A percentile compares a stretch with the other conserved stretches of the same genome.
These are phyloP conservation scores for Lasiosphaeria hispida DNA, from an alignment of 495 filamentous ascomycete genomes.

Conservation along the genomic window DNA sequence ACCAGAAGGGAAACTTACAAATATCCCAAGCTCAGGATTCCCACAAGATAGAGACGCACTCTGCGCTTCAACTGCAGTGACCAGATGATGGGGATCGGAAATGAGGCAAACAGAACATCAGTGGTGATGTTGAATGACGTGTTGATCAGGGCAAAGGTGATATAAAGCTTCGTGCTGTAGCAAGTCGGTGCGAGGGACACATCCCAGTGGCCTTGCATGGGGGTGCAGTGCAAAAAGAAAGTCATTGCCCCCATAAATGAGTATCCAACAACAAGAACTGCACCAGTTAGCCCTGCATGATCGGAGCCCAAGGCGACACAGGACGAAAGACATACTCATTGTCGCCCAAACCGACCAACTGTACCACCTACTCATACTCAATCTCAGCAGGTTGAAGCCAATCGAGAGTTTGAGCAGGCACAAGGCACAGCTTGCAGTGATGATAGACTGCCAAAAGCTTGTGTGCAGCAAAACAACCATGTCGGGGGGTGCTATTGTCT, in stretches of 20 bases:
- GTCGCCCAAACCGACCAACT: slow-evolving; percentile 18
- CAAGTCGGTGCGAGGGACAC: neutral
- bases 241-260: slow-evolving; percentile 27
- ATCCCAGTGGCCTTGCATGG: slow-evolving; percentile 15
- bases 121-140: slow-evolving; percentile 12
- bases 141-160: slow-evolving; percentile 11
- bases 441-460: slow-evolving; percentile 36
- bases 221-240: slow-evolving; percentile 32
- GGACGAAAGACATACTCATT: slow-evolving; percentile 20
- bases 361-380: slow-evolving; percentile 20
- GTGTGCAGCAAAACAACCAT: slow-evolving; percentile 32
- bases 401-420: slow-evolving; percentile 43
- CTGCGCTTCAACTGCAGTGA: slow-evolving; percentile 17
- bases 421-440: slow-evolving; percentile 33
- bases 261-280: slow-evolving; percentile 31
- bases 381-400: slow-evolving; percentile 24
- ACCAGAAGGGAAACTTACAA: slow-evolving; percentile 4
- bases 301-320: neutral
- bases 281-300: neutral
- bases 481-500: slow-evolving; percentile 23
- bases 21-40: slow-evolving; percentile 21
- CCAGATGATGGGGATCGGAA: slow-evolving; percentile 22
- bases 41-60: slow-evolving; percentile 16
- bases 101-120: slow-evolving; percentile 21
- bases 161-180: neutral